phyloP scores from a whole-genome alignment of 2,329 filamentous ascomycete genomes.

The Colletotrichum eleusines region DNA sequence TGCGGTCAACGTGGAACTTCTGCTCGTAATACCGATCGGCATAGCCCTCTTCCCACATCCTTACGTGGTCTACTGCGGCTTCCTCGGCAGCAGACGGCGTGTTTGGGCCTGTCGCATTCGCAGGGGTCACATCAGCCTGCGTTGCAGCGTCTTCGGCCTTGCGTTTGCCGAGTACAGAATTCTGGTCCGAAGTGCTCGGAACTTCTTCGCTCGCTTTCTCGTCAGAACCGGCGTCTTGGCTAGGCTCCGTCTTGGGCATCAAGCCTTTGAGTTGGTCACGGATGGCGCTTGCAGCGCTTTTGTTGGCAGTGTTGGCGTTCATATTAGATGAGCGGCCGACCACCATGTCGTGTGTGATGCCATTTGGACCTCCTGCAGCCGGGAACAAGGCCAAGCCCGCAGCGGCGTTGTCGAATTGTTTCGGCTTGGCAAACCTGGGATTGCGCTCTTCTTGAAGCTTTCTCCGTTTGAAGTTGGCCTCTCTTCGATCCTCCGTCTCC shows the following conservation, averaged over 20 bases:
- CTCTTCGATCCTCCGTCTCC: slow-evolving; percentile 85
- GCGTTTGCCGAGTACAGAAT: slow-evolving; percentile 76
- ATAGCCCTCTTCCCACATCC: slow-evolving; percentile 96
- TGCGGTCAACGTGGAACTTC: slow-evolving; percentile 88
- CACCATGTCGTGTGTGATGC: slow-evolving; percentile 85
- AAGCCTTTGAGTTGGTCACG: slow-evolving; percentile 80
- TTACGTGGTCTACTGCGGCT: slow-evolving; percentile 81
- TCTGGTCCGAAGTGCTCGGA: slow-evolving; percentile 46
- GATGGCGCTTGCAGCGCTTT: slow-evolving; percentile 90
- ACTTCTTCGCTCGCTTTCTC: slow-evolving; percentile 44
- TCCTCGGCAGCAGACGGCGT: slow-evolving; percentile 68
- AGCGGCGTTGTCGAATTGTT: slow-evolving; percentile 44
- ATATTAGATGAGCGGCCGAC: slow-evolving; percentile 56
- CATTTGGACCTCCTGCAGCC: slow-evolving; percentile 63
- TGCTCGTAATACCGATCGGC: slow-evolving; percentile 96
- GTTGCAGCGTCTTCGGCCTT: slow-evolving; percentile 78
- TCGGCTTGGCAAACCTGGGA: slow-evolving; percentile 33
- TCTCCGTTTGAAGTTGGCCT: slow-evolving; percentile 82
- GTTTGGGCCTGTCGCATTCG: slow-evolving; percentile 64
- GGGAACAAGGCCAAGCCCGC: slow-evolving; percentile 41
- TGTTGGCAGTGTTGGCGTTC: slow-evolving; percentile 84
- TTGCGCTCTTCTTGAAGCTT: slow-evolving; percentile 74
- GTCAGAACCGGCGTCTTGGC: slow-evolving; percentile 33
- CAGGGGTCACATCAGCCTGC: slow-evolving; percentile 70
- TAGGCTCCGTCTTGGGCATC: slow-evolving; percentile 44